Conservation (phyloP, 176 grass and related monocot genomes). For the Microstegium vimineum region DNA sequence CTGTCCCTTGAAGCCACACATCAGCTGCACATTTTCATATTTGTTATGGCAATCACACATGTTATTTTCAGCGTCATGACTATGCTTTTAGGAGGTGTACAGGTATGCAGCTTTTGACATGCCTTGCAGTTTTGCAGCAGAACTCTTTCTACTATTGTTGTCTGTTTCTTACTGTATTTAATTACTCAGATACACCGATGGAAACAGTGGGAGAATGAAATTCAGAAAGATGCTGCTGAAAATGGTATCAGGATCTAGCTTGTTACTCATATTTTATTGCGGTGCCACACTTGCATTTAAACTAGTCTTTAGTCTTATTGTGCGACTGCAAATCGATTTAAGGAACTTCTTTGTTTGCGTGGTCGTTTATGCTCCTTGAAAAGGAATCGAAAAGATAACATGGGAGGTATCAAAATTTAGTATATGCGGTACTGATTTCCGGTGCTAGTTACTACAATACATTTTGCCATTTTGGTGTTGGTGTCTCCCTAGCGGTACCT, state of each 20-base stretch:
- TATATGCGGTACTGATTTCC: no score
- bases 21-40: constrained; percentile 92
- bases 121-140: neutral
- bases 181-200: constrained; percentile 67
- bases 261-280: constrained; percentile 11
- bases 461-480: no score
- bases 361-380: neutral
- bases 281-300: neutral
- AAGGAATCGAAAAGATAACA: no score
- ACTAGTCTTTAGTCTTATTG: neutral
- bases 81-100: constrained; percentile 69
- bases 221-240: constrained; percentile 53
- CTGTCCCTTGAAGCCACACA: constrained; percentile 83
- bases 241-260: constrained; percentile 41
- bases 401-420: neutral
- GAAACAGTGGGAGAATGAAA: constrained; percentile 78
- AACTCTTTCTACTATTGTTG: neutral
- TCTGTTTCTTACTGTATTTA: neutral
- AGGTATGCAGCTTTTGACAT: constrained; percentile 41
- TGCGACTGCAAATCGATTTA: neutral
- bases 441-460: no score
- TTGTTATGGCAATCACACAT: constrained; percentile 84
- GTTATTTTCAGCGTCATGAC: constrained; percentile 74
- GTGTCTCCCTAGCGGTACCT: neutral
- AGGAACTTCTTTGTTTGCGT: neutral